Base-by-base conservation (phyloP, 1,139 yeast genomes). In the Diutina catenulata region DNA sequence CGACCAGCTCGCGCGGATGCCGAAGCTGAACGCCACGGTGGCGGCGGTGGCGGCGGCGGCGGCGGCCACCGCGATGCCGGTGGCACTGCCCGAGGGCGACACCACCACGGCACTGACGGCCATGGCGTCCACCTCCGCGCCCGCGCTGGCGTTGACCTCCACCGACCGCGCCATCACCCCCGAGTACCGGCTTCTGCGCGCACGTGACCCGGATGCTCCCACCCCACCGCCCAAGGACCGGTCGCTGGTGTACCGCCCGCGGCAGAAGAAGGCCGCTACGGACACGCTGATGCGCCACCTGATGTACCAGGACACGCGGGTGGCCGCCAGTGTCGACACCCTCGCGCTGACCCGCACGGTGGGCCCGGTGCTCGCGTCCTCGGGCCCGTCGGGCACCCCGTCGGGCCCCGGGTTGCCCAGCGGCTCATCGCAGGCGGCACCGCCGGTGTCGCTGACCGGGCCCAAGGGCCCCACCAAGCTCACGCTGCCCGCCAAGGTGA, bases 171-270 rank as follows among this genome's bases (percentile, higher is more conserved):
- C 8, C 8, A n/a, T n/a, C n/a, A n/a, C 28, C n/a, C 13, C 5
- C 10, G 10, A 7, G 14, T 25, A 6, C 27, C 11, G 27, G 13
- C 5, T 25, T 25, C 11, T 11, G 27, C 10, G 5, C 10, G 5
- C 13, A n/a, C 24, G 35, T 7, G 35, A 31, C 18, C 35, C 35
- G 19, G 25, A 31, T 31, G 35, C 35, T 6, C 35, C 35, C 3
- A 31, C 35, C 11, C 35, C 35, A 6, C 35, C 35, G 2, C 35
- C 35, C 5, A 31, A 31, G 15, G 35, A 31, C 25, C 35, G 35
- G n/a, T 8, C 20, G 9, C 35, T 31, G 35, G 23, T 31, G 18
- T 31, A 31, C 14, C 35, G 35, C 10, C 35, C 25, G 9, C 24
- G 35, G 25, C 25, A 31, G 21, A 31, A 31, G 25, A 21, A 27